Conservation (phyloP, 306 rosid species). For the Phaseolus lunatus region DNA sequence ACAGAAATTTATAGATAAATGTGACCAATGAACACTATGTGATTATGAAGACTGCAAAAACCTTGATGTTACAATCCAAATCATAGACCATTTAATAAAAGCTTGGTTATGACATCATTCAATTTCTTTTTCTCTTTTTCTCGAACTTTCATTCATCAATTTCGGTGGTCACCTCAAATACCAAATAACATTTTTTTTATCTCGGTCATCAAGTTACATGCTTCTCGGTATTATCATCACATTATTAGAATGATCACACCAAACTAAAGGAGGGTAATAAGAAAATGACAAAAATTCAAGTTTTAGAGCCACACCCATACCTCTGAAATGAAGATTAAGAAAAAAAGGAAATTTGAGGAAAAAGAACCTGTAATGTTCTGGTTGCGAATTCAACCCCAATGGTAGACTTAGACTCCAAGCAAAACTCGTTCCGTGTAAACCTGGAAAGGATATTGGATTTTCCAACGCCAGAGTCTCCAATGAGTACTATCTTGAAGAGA, state of each 20-base stretch:
- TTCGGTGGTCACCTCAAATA: no score
- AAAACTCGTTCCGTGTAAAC: constrained; percentile 78
- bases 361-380: constrained; percentile 71
- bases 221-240: neutral
- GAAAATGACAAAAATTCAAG: neutral
- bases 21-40: neutral
- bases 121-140: no score
- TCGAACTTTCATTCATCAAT: neutral
- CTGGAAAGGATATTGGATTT: constrained; percentile 86
- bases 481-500: constrained; percentile 80
- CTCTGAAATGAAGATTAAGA: neutral
- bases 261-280: neutral
- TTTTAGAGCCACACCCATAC: neutral
- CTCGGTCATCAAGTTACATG: neutral
- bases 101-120: neutral
- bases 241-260: neutral
- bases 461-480: constrained; percentile 90
- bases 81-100: neutral
- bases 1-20: neutral
- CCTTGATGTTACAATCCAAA: neutral
- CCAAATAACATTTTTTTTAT: no score
- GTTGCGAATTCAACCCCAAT: constrained; percentile 91
- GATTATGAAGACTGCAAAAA: neutral
- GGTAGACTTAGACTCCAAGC: constrained; percentile 83
- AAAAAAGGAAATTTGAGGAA: neutral